Evolutionary conservation across 2,329 filamentous ascomycete species (phyloP).

Genomic region (Claviceps purpurea): DNA sequence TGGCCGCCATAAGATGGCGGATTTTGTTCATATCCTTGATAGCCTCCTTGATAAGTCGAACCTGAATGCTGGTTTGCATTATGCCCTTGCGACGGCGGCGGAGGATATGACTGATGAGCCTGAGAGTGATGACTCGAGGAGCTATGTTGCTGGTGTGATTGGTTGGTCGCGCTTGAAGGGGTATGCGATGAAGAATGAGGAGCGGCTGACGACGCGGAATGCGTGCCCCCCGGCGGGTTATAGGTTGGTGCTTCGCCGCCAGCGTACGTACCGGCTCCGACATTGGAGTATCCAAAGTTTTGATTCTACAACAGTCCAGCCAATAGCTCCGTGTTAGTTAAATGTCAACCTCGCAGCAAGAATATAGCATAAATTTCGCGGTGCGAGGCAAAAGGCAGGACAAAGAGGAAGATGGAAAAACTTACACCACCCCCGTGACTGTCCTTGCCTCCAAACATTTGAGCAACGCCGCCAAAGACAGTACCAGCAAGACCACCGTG

Average conservation of each 20-base stretch:
- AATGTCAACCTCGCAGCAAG: background rate
- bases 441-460: constrained; percentile 37
- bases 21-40: constrained; percentile 5
- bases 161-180: constrained; percentile 13
- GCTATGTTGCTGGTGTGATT: constrained; percentile 15
- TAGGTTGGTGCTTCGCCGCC: constrained; percentile 46
- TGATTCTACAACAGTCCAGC: constrained; percentile 25
- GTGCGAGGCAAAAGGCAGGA: background rate
- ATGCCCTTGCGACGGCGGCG: constrained; percentile 8
- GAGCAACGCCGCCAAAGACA: constrained; percentile 41
- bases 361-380: background rate
- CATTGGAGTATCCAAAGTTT: constrained; percentile 50
- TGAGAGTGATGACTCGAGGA: constrained; percentile 11
- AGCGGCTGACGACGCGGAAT: constrained; percentile 12
- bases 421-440: constrained; percentile 11
- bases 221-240: constrained; percentile 19
- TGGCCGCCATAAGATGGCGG: constrained; percentile 12
- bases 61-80: constrained; percentile 10
- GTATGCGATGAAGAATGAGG: constrained; percentile 11
- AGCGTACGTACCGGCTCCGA: constrained; percentile 41
- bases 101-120: constrained; percentile 11
- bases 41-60: constrained; percentile 1
- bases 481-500: constrained; percentile 37
- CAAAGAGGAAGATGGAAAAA: background rate
- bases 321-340: constrained; percentile 5